phyloP scores from a whole-genome alignment of 2,329 filamentous ascomycete genomes.

The Huntiella savannae region DNA sequence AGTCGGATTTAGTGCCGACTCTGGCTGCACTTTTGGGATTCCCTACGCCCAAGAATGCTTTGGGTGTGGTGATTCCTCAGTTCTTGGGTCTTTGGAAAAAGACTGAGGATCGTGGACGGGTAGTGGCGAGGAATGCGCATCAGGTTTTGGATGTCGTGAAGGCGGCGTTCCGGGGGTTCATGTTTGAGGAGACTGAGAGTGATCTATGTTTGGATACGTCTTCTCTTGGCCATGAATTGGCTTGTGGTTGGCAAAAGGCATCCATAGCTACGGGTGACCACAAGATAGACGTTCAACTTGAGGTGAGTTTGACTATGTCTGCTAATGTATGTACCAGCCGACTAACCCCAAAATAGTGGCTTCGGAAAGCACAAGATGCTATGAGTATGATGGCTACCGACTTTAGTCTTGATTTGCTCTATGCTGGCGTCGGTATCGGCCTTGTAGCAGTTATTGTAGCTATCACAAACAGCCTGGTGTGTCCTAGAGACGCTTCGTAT shows the following conservation, averaged over 20 bases:
- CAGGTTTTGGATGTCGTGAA: conserved; percentile 65
- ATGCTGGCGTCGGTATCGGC: conserved; percentile 31
- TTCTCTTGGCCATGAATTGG: conserved; percentile 34
- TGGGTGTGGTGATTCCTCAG: conserved; percentile 67
- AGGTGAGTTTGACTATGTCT: conserved; percentile 1
- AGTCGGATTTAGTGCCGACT: conserved; percentile 85
- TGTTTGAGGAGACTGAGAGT: conserved; percentile 13
- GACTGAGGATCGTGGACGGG: conserved; percentile 43
- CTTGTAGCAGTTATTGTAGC: conserved; percentile 26
- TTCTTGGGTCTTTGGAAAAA: conserved; percentile 60
- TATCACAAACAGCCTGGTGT: not conserved
- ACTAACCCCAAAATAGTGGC: conserved; percentile 28
- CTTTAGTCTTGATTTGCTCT: conserved; percentile 42
- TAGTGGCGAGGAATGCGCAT: conserved; percentile 58
- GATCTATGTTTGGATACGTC: not conserved
- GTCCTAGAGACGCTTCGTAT: too few relatives aligned
- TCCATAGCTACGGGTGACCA: conserved; percentile 12
- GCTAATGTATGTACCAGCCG: not conserved
- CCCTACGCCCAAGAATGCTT: conserved; percentile 72
- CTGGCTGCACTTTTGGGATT: conserved; percentile 73
- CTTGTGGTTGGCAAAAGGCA: conserved; percentile 43
- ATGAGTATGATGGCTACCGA: conserved; percentile 88
- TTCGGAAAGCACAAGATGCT: conserved; percentile 51
- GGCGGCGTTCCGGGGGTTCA: conserved; percentile 43
- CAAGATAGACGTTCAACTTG: not conserved